phyloP scores from a whole-genome alignment of 495 filamentous ascomycete species.

The Podospora pseudopauciseta region DNA sequence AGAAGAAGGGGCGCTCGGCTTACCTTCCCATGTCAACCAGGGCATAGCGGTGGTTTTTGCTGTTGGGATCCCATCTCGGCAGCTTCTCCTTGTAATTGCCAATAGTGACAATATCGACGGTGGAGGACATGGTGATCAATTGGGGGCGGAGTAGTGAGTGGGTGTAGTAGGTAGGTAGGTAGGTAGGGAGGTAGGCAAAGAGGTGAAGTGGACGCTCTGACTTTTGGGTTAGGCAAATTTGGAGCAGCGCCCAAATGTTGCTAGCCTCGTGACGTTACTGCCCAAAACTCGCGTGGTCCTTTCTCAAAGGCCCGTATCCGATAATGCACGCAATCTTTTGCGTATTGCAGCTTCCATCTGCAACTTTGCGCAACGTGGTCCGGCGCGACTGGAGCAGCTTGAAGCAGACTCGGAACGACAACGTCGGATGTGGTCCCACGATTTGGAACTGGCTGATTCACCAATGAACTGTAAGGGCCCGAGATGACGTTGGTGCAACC shows the following conservation, averaged over 20 bases:
- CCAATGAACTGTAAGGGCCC: background rate
- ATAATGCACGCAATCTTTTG: background rate
- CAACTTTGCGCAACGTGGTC: background rate
- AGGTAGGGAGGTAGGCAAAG: background rate
- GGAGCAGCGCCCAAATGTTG: background rate
- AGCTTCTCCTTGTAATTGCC: constrained; percentile 49
- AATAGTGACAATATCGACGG: constrained; percentile 45
- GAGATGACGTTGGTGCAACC: background rate
- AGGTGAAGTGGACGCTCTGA: background rate
- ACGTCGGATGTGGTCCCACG: background rate
- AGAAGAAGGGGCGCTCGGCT: constrained; percentile 16
- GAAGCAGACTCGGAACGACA: background rate
- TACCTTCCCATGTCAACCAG: constrained; percentile 77
- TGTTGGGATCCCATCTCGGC: constrained; percentile 42
- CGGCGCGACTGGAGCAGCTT: background rate
- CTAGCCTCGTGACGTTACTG: background rate
- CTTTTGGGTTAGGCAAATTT: background rate
- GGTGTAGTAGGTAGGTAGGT: background rate
- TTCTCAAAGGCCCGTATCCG: background rate
- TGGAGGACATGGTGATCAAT: constrained; percentile 17
- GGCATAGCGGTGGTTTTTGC: constrained; percentile 47
- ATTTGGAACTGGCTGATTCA: background rate
- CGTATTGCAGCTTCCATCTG: background rate
- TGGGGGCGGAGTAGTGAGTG: background rate
- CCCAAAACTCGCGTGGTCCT: background rate